Base-by-base conservation (phyloP, 257 asterid species). In the Nicotiana knightiana region DNA sequence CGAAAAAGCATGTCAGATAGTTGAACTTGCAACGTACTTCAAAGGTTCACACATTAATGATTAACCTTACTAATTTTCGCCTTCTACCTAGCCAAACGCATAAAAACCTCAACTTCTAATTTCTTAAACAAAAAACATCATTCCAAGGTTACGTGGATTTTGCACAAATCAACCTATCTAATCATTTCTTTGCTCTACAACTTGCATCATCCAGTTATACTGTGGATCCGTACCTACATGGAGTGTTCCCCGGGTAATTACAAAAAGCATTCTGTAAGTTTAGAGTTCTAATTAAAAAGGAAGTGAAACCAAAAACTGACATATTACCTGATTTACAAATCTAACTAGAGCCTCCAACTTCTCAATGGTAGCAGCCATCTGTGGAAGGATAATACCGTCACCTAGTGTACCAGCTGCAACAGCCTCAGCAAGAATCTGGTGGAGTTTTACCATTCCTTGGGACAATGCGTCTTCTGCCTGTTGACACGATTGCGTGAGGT, bases 401-500 rank as follows among this genome's bases (percentile, higher is more conserved):
- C 91, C 90, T 5, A 91, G 91, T 21, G 73, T 88, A 62, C 87
- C 90, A n/a, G 83, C 82, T 32, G 92, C 91, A 84, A 96, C 80
- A 51, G 93, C 89, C 30, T 91, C 91, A 3, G 89, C 89, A 6
- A 93, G 82, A 82, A 87, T 86, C 37, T 88, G 89, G 80, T 92
- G 97, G 67, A 93, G 94, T 82, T 87, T 91, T 1, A 91, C 97
- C 95, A 93, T 88, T 76, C 99, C 99, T 73, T 91, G 96, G 18
- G 99, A 84, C 83, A 96, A 85, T 10, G 99, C 98, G 83, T 96
- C 99, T 79, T 96, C 99, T 37, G 91, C 91, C 88, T 96, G 99
- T 87, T 93, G 96, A 85, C 98, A 94, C 26, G 95, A 89, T 76
- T 89, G 97, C 64, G 81, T 81, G 17, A 96, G 97, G 48, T 84